Evolutionary conservation across 495 filamentous ascomycete species (phyloP), one percentile per base, ranked within the genome.

Genomic region (Penicillium arizonense): DNA sequence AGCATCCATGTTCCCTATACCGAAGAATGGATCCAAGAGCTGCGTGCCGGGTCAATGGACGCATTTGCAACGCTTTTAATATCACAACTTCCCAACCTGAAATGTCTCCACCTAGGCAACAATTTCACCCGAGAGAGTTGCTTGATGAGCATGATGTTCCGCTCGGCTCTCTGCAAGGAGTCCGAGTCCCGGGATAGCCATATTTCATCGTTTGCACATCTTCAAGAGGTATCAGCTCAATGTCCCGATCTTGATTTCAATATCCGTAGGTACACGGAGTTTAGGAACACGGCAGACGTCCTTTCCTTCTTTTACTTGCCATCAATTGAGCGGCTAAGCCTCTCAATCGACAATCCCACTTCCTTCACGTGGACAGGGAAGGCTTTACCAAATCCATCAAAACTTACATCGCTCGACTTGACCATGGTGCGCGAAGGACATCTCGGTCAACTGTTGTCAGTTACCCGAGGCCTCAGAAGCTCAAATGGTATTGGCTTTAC

Each of bases 361-460:
- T 26, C 47, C n/a, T 50, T 50, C 10, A 24, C 16, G 5, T 50
- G 47, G 47, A 23, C 47, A 2, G 47, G 36, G 21, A 41, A 41
- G 30, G 4, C 8, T 33, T 36, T 23, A 32, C 47, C 35, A 50
- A 50, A 50, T 50, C 47, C 47, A 50, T 39, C 11, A 12, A 41
- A 35, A 40, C 47, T 50, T 7, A 39, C 13, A 33, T 40, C 47
- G 34, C 47, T 50, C 36, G 47, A 50, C 36, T 50, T 50, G 47
- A 41, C 47, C 4, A 40, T 39, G 47, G 12, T 50, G 26, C 47
- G 47, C 21, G 47, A 50, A 26, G 34, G 34, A 2, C 36, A 39
- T 50, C 47, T 50, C 23, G 47, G 47, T 26, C 47, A 50, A 50
- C 11, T 50, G 9, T 42, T 50, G 26, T 50, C 47, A 14, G 23